Conservation (phyloP, 108 stramenopile species). For the Cyclotella choctawhatcheeana region DNA sequence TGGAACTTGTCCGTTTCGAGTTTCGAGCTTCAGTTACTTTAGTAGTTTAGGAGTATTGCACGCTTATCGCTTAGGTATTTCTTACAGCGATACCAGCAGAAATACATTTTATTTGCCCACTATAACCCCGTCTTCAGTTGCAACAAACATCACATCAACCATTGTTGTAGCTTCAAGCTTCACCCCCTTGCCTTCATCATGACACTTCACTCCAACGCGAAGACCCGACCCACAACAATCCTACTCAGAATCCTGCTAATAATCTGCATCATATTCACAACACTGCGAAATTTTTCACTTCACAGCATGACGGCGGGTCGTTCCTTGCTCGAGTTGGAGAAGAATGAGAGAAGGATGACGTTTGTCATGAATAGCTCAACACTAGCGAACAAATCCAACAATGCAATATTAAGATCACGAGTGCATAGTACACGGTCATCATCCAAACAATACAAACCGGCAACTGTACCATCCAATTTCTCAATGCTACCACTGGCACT, state of each 20-base stretch:
- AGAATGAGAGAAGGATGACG: not conserved
- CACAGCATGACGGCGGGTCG: not conserved
- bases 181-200: no score
- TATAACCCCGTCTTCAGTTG: no score
- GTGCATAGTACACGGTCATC: not conserved
- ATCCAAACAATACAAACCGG: not conserved
- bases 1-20: no score
- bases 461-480: conserved; percentile 1
- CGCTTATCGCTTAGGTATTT: no score
- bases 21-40: no score
- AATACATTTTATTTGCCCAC: no score
- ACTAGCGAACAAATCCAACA: not conserved
- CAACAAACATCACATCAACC: no score
- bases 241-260: not conserved
- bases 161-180: no score
- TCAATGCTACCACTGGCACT: conserved; percentile 10
- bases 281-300: not conserved
- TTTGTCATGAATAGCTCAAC: not conserved
- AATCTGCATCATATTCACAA: not conserved
- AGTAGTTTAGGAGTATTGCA: no score
- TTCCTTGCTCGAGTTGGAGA: not conserved
- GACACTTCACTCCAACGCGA: no score
- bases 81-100: no score
- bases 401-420: not conserved
- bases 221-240: not conserved